Evolutionary conservation across 176 grass and related monocot genomes (phyloP).

Genomic region (Melocanna baccifera): DNA sequence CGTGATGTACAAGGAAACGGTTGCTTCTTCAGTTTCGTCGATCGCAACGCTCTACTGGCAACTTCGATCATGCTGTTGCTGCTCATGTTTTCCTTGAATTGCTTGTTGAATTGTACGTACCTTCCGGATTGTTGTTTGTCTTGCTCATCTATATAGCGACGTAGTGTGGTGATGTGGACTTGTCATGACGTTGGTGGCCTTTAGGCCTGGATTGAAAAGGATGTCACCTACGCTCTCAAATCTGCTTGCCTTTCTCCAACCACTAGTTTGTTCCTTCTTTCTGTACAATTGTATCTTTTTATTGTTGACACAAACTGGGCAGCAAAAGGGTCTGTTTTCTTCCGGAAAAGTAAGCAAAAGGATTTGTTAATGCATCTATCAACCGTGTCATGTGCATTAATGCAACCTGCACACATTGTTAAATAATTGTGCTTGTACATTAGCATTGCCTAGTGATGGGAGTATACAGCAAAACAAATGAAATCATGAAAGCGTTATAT

Average conservation of each 20-base stretch:
- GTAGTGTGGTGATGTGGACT: not conserved
- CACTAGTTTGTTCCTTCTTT: not conserved
- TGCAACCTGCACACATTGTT: not conserved
- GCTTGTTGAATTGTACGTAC: not conserved
- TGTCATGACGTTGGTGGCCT: slow-evolving; percentile 26
- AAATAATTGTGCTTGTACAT: not conserved
- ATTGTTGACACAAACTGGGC: not conserved
- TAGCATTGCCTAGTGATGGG: not conserved
- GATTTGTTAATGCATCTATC: not conserved
- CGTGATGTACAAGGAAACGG: not conserved
- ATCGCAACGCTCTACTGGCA: slow-evolving; percentile 21
- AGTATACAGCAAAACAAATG: not conserved
- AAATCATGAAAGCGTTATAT: not conserved
- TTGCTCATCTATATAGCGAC: not conserved
- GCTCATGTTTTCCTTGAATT: not conserved
- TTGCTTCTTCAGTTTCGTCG: slow-evolving; percentile 15
- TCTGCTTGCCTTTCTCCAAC: slow-evolving; percentile 5
- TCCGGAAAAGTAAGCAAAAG: not conserved
- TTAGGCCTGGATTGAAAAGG: slow-evolving; percentile 17
- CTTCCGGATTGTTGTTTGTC: not conserved
- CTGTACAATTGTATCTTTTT: not conserved
- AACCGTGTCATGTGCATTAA: not conserved
- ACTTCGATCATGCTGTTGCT: not conserved
- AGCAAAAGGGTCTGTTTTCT: not conserved
- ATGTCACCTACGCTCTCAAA: not conserved